Evolutionary conservation across 2,329 filamentous ascomycete genomes (phyloP), one percentile per base, ranked within the genome.

Genomic region (Sphaerostilbella broomeana): DNA sequence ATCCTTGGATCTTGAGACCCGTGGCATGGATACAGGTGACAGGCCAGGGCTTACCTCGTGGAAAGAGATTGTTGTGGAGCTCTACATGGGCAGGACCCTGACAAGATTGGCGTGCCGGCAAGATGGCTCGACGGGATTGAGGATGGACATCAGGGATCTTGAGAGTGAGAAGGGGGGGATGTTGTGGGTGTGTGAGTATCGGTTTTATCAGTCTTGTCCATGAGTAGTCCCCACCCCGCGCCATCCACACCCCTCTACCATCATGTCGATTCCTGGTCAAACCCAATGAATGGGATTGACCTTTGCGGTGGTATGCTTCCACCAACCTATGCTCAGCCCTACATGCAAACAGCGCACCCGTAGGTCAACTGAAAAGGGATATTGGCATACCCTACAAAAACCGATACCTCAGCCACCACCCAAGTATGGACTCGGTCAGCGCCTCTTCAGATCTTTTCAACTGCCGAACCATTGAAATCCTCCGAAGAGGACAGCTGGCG

Each of bases 21-120:
- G n/a, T n/a, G 36, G 28, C 17, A n/a, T 19, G 29, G 22, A 33
- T 37, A 17, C 24, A 35, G 16, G 19, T 43, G 41, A 39, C 36
- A 32, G 39, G 27, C 33, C 39, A 42, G 39, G 39, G 39, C 33
- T 28, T 30, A 22, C 41, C 41, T 43, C 36, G 41, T 43, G 41
- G 41, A 25, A 37, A 43, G 41, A 39, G 41, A 39, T 43, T 43
- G 41, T 36, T 31, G 41, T 39, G 41, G 41, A 24, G 38, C 38
- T 31, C 38, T 30, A 32, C 29, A 36, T 35, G 36, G 36, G 22
- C 42, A 41, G 33, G 38, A 31, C 42, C 42, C 33, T 41, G 42
- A 33, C 38, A 13, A 44, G 42, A 37, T 44, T 44, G 42, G 38
- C 41, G 41, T 43, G 38, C 38, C 42, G 38, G 42, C 32, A 41